Evolutionary conservation across 2,329 filamentous ascomycete genomes (phyloP), one percentile per base, ranked within the genome.

Genomic region (Didymella sp.): DNA sequence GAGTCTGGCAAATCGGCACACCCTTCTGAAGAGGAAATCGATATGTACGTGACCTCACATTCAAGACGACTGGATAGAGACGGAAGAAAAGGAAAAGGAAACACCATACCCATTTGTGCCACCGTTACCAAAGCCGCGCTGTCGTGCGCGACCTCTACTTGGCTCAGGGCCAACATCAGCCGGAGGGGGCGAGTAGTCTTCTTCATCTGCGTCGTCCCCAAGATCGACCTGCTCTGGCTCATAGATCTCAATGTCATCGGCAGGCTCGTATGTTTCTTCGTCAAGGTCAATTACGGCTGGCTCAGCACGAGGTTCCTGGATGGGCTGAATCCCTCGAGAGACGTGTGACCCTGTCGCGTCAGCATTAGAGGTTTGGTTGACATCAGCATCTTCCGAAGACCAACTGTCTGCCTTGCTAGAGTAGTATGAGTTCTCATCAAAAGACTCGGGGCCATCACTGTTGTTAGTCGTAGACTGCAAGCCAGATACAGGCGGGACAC

Each of bases 381-480:
- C 55, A 60, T 74, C 73, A 70, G 59, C 57, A 55, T 78, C 75
- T 60, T 82, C 81, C 73, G 84, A 81, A 73, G 85, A 78, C 62
- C 92, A 96, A 75, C 93, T 90, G 81, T 93, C 89, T 62, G 84
- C 85, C 79, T 89, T 91, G 78, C 93, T 97, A 65, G 94, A 97
- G 81, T 98, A 97, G 77, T 96, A 96, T 37, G 92, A 95, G 73
- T 96, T 92, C 75, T 96, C 89, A 78, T 97, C 92, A 79, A 92
- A 91, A 31, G 91, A 95, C 76, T 94, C 91, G 83, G 84, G 90
- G 72, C 85, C 83, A 75, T 87, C 86, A 71, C 81, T 82, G 76
- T 88, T 82, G 79, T 85, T 84, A 81, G 81, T 80, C 57, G 77
- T 74, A 60, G 78, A 73, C 33, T 65, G 78, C 61, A 85, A 80